Evolutionary conservation across 148 eudicot genomes (phyloP), one percentile per base, ranked within the genome.

Genomic region (Chenopodium suecicum): DNA sequence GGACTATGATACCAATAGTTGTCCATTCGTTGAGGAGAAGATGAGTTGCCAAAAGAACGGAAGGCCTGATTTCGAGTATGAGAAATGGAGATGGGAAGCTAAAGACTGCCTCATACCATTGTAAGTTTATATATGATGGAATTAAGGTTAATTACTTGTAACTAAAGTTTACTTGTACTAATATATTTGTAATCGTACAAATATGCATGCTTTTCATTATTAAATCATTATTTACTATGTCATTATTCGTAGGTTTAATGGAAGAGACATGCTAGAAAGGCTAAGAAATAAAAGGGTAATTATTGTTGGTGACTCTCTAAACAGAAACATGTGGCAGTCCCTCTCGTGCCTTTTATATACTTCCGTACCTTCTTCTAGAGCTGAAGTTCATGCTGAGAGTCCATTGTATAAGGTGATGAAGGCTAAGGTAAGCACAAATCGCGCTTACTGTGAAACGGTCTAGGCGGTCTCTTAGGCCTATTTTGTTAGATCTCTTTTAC

Each of bases 311-410:
- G 89, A 87, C 66, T 87, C 89, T 1, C 69, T 87, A 22, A 87
- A 87, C 54, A 76, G 87, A 73, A 87, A 87, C 81, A 85, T 82
- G 65, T 87, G 86, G 86, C 85, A 88, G 74, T 88, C 85, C 62
- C 83, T 85, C 34, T 82, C 88, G 76, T 88, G 88, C 68, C 83
- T 88, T 37, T 83, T 88, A 13, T 88, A 83, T 63, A 66, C 88
- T 10, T 66, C 69, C 25, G 23, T 88, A 81, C 73, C 73, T 72
- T 27, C 88, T 31, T 79, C 88, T n/a, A 50, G 29, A 46, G 85
- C 74, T 74, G 71, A 79, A 76, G 82, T 85, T 34, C 27, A 75
- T n/a, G 76, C 68, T 12, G 32, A 82, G 7, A 73, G 63, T 71
- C 70, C 77, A 20, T 19, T n/a, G n/a, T 52, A 81, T 78, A 85